phyloP scores from a whole-genome alignment of 345 rosid species.

The Reutealis trisperma region DNA sequence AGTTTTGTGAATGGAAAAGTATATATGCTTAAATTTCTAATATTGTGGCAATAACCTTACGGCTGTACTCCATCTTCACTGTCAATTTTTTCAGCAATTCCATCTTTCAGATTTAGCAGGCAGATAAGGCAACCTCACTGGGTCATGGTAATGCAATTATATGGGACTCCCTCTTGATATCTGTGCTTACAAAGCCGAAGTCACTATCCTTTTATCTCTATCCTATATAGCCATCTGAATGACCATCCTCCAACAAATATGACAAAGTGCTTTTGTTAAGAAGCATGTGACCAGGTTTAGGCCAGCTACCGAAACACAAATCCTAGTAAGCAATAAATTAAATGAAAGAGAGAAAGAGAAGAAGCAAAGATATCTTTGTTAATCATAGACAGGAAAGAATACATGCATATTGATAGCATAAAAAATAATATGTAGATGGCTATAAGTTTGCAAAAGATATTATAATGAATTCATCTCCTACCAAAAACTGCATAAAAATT shows the following conservation, averaged over 20 bases:
- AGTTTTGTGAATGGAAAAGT: constrained; percentile 3
- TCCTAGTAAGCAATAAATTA: background rate
- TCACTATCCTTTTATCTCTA: constrained; percentile 25
- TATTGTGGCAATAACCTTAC: constrained; percentile 23
- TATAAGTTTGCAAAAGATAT: no score
- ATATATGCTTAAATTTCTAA: constrained; percentile 22
- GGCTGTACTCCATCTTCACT: constrained; percentile 17
- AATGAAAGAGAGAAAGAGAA: background rate
- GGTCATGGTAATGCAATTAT: constrained; percentile 16
- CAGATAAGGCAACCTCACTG: background rate
- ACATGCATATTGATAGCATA: no score
- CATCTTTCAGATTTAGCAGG: background rate
- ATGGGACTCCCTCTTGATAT: constrained; percentile 43
- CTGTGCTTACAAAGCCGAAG: constrained; percentile 32
- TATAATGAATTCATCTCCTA: no score
- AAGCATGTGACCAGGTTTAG: background rate
- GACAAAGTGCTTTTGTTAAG: background rate
- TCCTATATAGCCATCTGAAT: no score
- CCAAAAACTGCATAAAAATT: no score
- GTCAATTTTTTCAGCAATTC: constrained; percentile 7
- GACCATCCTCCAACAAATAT: constrained; percentile 5
- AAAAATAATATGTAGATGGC: no score
- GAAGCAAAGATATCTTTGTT: background rate
- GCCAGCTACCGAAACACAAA: background rate
- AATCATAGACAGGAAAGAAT: background rate